Conservation (phyloP, 208 protist genomes). For the Wallacemonas sp. region DNA sequence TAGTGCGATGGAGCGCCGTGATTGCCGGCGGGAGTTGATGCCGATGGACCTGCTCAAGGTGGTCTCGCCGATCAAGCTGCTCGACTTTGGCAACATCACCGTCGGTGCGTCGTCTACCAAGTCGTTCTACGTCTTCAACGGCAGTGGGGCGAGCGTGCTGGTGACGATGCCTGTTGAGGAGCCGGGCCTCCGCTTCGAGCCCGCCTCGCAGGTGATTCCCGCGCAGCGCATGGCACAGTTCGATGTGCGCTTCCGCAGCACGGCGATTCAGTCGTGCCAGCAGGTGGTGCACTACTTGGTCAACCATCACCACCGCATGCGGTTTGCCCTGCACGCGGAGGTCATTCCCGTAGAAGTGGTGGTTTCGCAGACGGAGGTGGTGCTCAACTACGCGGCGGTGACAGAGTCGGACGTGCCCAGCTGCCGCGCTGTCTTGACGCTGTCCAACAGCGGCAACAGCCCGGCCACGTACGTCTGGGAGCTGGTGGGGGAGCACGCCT, state of each 20-base stretch:
- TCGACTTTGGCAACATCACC: conserved; percentile 92
- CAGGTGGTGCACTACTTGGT: conserved; percentile 88
- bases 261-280: conserved; percentile 63
- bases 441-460: conserved; percentile 86
- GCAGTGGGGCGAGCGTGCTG: conserved; percentile 69
- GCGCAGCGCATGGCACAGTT: conserved; percentile 88
- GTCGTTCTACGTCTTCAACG: conserved; percentile 92
- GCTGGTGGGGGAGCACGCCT: conserved; percentile 24
- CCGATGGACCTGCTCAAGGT: conserved; percentile 87
- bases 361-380: conserved; percentile 78
- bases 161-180: conserved; percentile 77
- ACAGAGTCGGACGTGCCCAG: conserved; percentile 42
- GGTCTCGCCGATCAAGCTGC: conserved; percentile 66
- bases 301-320: conserved; percentile 87
- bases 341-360: conserved; percentile 90
- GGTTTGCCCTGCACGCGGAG: conserved; percentile 86
- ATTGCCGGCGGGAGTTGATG: conserved; percentile 88
- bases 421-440: conserved; percentile 46
- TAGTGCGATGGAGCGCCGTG: conserved; percentile 82
- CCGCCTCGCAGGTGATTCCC: conserved; percentile 89
- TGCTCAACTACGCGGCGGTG: conserved; percentile 31
- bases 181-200: conserved; percentile 53
- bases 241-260: conserved; percentile 80
- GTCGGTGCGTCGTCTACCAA: conserved; percentile 68
- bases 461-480: conserved; percentile 78